Conservation (phyloP, 768 basidiomycete genomes). For the Kwoniella sp. region DNA sequence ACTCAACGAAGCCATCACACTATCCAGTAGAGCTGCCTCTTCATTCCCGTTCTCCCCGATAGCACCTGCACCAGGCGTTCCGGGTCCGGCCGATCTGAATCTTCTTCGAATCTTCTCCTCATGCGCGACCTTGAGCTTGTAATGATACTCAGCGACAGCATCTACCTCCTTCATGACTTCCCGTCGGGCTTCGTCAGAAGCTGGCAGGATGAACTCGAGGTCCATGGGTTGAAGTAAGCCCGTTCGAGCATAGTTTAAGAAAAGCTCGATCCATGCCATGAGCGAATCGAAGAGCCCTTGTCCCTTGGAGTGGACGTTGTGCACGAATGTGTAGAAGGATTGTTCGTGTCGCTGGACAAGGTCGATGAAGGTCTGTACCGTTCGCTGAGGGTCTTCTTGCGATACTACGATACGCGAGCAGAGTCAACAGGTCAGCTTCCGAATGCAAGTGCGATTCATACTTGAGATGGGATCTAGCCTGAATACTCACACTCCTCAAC, state of each 20-base stretch:
- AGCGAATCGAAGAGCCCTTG: slow-evolving; percentile 88
- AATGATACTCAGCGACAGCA: slow-evolving; percentile 85
- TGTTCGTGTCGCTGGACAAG: slow-evolving; percentile 93
- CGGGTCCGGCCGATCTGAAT: slow-evolving; percentile 64
- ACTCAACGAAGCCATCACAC: slow-evolving; percentile 76
- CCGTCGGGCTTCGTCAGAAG: slow-evolving; percentile 72
- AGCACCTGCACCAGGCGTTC: slow-evolving; percentile 17
- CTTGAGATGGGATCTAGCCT: not conserved
- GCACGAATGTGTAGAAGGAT: slow-evolving; percentile 92
- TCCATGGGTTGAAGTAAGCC: slow-evolving; percentile 74
- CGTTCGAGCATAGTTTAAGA: slow-evolving; percentile 84
- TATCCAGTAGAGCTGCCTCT: slow-evolving; percentile 79
- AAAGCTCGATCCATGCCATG: slow-evolving; percentile 96
- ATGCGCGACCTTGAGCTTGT: slow-evolving; percentile 86
- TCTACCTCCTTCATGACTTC: slow-evolving; percentile 84
- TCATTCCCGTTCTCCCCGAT: slow-evolving; percentile 66
- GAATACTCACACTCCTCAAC: slow-evolving; percentile 74
- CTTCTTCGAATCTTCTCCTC: slow-evolving; percentile 87
- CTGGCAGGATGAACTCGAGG: slow-evolving; percentile 87
- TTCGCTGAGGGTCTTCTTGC: slow-evolving; percentile 77
- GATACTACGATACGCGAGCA: slow-evolving; percentile 61
- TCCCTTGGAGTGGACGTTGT: slow-evolving; percentile 97
- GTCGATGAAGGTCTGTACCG: slow-evolving; percentile 90
- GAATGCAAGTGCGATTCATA: not conserved
- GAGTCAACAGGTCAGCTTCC: not conserved